A percentile compares a stretch with the other conserved stretches of the same genome.
These are phyloP conservation scores for Blastobotrys buckinghamii DNA, from an alignment of 1,139 yeast genomes.

Conservation along the genomic window DNA sequence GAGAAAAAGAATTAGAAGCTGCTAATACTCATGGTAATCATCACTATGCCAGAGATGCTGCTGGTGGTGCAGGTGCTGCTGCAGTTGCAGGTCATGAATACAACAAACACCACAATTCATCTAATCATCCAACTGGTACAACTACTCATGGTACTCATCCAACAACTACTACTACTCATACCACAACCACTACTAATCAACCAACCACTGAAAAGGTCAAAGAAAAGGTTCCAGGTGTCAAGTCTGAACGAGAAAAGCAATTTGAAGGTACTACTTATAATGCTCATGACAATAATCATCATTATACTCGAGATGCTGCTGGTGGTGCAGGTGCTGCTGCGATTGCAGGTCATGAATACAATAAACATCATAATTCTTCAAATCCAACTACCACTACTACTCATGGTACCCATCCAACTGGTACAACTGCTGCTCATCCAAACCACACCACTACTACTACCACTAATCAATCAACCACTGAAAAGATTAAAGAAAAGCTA, in stretches of 20 bases:
- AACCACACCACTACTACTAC: background rate
- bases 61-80: no score
- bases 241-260: background rate
- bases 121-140: background rate
- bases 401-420: background rate
- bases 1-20: background rate
- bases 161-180: background rate
- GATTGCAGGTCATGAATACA: no score
- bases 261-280: no score
- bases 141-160: background rate
- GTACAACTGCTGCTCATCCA: background rate
- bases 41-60: background rate
- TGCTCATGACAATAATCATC: background rate
- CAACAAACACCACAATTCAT: background rate
- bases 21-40: background rate
- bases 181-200: background rate
- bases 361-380: no score
- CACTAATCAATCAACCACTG: background rate
- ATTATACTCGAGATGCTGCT: background rate
- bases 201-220: conserved; percentile 3
- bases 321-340: background rate
- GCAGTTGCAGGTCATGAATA: background rate
- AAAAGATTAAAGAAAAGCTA: conserved; percentile 2
- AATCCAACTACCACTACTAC: background rate
- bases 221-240: conserved; percentile 1